Evolutionary conservation across 108 stramenopile species (phyloP), one percentile per base, ranked within the genome.

Genomic region (Skeletonema tropicum): DNA sequence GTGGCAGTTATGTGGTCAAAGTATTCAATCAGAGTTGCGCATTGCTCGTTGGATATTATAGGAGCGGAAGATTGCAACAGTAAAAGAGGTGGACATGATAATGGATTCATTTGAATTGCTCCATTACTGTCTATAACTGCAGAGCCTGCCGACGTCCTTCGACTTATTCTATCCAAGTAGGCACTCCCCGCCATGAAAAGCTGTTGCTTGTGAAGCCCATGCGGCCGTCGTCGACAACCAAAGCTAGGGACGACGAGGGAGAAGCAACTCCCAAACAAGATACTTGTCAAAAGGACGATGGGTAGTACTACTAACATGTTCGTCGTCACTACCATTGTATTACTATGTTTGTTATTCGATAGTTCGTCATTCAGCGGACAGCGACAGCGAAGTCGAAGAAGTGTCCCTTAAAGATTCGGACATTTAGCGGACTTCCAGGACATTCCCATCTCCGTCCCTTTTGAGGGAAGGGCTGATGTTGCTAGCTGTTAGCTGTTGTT

Each of bases 21-120:
- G 31, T 62, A 62, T n/a, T 38, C 35, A 38, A 33, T 36, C 61
- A 62, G 14, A 23, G 26, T 10, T 3, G 15, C 46, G 26, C 68
- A 68, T 46, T 46, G 14, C 2, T 68, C 68, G 19, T 15, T 57
- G 12, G 52, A 21, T 45, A 68, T 55, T 14, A 68, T 14, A 17
- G 68, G 68, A 29, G 31, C 17, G 11, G 68, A 68, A 14, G 68
- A 68, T 52, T 68, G 45, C 41, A 68, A 52, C 48, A 68, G 32
- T 14, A 68, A 52, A 19, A 68, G 48, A 26, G 67, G 67, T 33
- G 52, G 67, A 33, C 52, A 52, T 25, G 67, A 68, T 5, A 68
- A 45, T 45, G 67, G 67, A 23, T 3, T 33, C 67, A 68, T 68
- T 52, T 52, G 17, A 21, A 52, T 52, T 60, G 60, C 6, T 26